Evolutionary conservation across 768 basidiomycete species (phyloP), one percentile per base, ranked within the genome.

Genomic region (Fomitopsis serialis): DNA sequence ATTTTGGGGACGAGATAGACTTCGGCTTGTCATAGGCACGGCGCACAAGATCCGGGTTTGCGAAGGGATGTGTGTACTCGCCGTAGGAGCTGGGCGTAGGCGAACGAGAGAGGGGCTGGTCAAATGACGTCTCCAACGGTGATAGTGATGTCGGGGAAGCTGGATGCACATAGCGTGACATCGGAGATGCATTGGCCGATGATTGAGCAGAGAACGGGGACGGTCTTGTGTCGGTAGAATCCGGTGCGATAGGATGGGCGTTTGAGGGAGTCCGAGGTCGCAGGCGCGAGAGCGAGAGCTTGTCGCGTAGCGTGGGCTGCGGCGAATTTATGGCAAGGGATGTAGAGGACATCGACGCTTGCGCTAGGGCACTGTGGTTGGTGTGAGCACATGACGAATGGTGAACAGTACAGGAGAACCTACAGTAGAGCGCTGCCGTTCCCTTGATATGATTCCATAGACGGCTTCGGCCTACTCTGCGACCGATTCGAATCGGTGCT

Each of bases 1-100:
- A 5, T n/a, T 52, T 43, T 8, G 50, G 50, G 3, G 50, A 42
- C 22, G 23, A 13, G 34, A 37, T 7, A 3, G 48, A 50, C 19
- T 12, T 19, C 17, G 34, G 48, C 9, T 49, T 23, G 17, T 36
- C 21, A 9, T 10, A 21, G 10, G 50, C 50, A 19, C 36, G 44
- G 21, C 57, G 57, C 29, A 78, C 78, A 43, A 87, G 71, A 56
- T 89, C 85, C 8, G 89, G 88, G 60, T 91, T 89, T 49, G 89
- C 89, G 64, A 89, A 92, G 24, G 89, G 89, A 70, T 92, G 89
- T 36, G 78, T 62, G 52, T 72, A 75, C 17, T 71, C 68, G 19
- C 64, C 59, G 7, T 53, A 35, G 21, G 55, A 54, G 21, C 42
- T 53, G 15, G 62, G 65, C 49, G 67, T 60, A 35, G 56, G 54